A percentile compares a stretch with the other conserved stretches of the same genome.
phyloP scores from a whole-genome alignment of 331 rosid genomes.

The Pyrus hybrid region DNA sequence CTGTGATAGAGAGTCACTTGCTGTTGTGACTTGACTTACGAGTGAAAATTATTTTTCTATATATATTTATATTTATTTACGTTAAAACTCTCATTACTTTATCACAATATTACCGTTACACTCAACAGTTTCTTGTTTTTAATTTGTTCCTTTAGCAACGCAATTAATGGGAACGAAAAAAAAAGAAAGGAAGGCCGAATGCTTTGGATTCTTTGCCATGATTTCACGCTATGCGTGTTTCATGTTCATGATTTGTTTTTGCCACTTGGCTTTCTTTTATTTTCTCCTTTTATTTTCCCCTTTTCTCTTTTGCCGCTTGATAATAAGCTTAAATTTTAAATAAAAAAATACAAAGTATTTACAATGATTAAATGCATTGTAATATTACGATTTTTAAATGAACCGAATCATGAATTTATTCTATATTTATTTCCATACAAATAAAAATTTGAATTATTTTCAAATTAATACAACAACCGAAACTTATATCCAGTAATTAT shows the following conservation, averaged over 20 bases:
- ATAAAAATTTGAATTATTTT: neutral
- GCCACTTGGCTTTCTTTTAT: neutral
- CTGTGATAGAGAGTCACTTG: no score
- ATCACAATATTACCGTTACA: no score
- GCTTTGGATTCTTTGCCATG: slow-evolving; percentile 40
- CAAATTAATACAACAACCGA: neutral
- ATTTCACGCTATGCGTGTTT: slow-evolving; percentile 19
- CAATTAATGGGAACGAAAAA: neutral
- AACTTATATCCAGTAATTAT: neutral
- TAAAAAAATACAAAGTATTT: neutral
- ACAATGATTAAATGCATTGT: neutral
- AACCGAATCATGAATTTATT: neutral
- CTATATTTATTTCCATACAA: neutral
- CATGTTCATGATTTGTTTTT: neutral
- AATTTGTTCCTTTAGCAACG: neutral
- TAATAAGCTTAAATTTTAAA: neutral
- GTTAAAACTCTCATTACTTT: no score
- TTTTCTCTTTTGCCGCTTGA: neutral
- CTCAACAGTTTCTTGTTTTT: neutral
- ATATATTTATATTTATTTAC: no score
- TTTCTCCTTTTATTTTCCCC: neutral
- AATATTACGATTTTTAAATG: neutral
- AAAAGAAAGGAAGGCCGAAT: neutral
- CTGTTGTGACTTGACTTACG: no score
- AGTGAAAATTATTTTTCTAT: neutral